Evolutionary conservation across 306 rosid species (phyloP).

Genomic region (Neltuma alba): DNA sequence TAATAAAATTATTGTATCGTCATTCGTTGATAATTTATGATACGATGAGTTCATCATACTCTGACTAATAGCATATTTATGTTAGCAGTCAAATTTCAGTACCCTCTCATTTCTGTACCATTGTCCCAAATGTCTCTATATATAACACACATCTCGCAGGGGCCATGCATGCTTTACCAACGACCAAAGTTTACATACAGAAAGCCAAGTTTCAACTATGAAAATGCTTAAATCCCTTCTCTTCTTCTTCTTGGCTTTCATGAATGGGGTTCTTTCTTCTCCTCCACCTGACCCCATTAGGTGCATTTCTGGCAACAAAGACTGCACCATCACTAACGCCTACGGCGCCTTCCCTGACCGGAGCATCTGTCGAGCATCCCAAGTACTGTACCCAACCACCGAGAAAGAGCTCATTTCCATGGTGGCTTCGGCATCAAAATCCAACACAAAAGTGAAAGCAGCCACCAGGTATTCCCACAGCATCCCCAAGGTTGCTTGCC

Average conservation of each 20-base stretch:
- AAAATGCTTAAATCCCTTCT: not conserved
- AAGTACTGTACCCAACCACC: not conserved
- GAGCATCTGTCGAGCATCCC: not conserved
- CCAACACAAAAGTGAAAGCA: not conserved
- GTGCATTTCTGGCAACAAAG: not conserved
- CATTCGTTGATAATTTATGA: not conserved
- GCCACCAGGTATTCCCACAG: not conserved
- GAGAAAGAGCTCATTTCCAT: not conserved
- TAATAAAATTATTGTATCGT: not conserved
- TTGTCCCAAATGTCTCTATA: not conserved
- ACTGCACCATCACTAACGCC: not conserved
- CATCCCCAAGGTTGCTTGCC: slow-evolving; percentile 47
- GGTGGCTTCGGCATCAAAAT: not conserved
- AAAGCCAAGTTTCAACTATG: not conserved
- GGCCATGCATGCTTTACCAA: not conserved
- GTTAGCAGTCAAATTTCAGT: not conserved
- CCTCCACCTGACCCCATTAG: not conserved
- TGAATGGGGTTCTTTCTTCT: not conserved
- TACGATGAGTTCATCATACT: not conserved
- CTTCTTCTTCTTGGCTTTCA: not conserved
- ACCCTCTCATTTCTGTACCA: not conserved
- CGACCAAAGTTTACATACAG: not conserved
- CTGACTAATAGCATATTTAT: not conserved
- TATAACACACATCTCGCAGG: not conserved
- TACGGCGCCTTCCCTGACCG: not conserved